A percentile compares a stretch with the other conserved stretches of the same genome.
These are phyloP conservation scores for Jaapia argillacea DNA, from an alignment of 768 basidiomycete species.

Conservation along the genomic window DNA sequence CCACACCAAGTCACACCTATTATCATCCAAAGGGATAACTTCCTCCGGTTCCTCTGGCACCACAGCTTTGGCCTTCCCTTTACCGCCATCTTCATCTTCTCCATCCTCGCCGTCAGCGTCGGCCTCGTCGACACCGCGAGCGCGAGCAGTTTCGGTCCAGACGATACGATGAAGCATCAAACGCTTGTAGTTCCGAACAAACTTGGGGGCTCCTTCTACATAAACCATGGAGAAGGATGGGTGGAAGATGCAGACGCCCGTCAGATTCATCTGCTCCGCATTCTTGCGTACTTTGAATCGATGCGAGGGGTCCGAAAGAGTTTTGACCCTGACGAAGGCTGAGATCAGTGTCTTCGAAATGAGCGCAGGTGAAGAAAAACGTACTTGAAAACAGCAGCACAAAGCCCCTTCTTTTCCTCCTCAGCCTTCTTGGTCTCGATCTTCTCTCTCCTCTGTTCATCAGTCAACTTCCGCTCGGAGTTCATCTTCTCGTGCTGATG, in stretches of 20 bases:
- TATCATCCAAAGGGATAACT: constrained; percentile 62
- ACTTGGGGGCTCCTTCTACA: constrained; percentile 85
- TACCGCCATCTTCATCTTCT: constrained; percentile 21
- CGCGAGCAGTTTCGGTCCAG: constrained; percentile 89
- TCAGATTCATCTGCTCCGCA: constrained; percentile 82
- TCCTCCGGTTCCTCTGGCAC: constrained; percentile 21
- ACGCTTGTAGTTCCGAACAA: constrained; percentile 78
- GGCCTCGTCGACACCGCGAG: constrained; percentile 63
- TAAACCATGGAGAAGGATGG: constrained; percentile 85
- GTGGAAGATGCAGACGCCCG: constrained; percentile 87
- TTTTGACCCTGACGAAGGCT: constrained; percentile 55
- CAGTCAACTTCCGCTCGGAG: constrained; percentile 80
- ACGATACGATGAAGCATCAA: constrained; percentile 82
- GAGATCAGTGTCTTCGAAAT: neutral
- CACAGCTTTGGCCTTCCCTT: constrained; percentile 26
- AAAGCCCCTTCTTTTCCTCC: constrained; percentile 79
- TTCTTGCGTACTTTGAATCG: constrained; percentile 97
- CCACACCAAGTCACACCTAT: constrained; percentile 89
- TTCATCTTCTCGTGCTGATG: constrained; percentile 93
- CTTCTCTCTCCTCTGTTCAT: constrained; percentile 86
- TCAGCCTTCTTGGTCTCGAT: constrained; percentile 75
- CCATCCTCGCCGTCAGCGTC: constrained; percentile 48
- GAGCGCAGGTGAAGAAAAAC: constrained; percentile 19
- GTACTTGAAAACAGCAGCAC: constrained; percentile 86
- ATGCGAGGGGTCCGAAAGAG: constrained; percentile 84